Base-by-base conservation (phyloP, 371 early-diverging fungal genomes). In the Haplosporangium sp. region DNA sequence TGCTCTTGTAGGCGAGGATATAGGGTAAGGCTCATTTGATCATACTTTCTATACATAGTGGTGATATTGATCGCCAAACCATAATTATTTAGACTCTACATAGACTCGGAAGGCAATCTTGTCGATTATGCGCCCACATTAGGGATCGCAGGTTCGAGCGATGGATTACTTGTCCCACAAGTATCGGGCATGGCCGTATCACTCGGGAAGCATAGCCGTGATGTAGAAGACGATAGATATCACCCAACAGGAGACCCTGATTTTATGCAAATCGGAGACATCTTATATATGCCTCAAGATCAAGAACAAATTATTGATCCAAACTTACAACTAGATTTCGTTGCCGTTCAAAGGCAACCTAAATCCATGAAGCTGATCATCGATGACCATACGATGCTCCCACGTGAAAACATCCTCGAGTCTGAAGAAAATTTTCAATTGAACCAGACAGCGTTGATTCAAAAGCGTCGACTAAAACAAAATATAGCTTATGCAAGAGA, bases 51-150 rank as follows among this genome's bases (percentile, higher is more conserved):
- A 19, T 48, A 27, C 8, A 37, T 13, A 2, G 63, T 17, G n/a
- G 10, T 45, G 11, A 38, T 58, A 6, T n/a, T 60, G 42, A 40
- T 42, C 39, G 35, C 6, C 7, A 53, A 27, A 17, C 2, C 13
- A 9, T 10, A 19, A 13, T 6, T 15, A 5, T 2, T 27, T 45
- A 78, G 78, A 3, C 27, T 81, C 11, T 81, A 72, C 62, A 52
- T 81, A n/a, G 82, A 81, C 40, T 50, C 67, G 1, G 76, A 81
- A 1, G 82, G 82, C 3, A 75, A 81, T 52, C 40, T 81, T 38
- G 52, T 75, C 5, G 72, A 70, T 4, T 47, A 69, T 15, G 58
- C 64, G 39, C 74, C 74, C n/a, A 58, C 65, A 10, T 17, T 65
- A 45, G 65, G 62, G 9, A 65, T 77, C 34, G 50, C 15, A 1